Base-by-base conservation (phyloP, 164 flowering plant genomes). In the Vitis rupestris region DNA sequence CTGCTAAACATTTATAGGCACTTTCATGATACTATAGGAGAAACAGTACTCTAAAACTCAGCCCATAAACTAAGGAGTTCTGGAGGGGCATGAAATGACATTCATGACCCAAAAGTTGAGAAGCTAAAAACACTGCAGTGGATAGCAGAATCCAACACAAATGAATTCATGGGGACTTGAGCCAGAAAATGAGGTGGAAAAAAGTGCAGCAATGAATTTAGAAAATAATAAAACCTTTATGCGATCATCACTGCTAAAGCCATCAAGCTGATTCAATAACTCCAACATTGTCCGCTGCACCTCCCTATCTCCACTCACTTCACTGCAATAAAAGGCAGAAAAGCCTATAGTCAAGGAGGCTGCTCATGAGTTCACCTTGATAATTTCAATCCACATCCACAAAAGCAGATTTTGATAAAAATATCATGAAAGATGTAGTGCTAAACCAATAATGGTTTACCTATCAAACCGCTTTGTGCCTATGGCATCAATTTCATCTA, bases 401-500 rank as follows among this genome's bases (percentile, higher is more conserved):
- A 65, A 29, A 31, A 50, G 3, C 11, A 60, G 13, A 57, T 27
- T 63, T 58, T 17, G 10, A 48, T 14, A 13, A 15, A 19, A 71
- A 50, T 8, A 50, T 37, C 44, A 37, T 37, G 44, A 37, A 37
- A 37, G 44, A 37, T 37, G 44, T 37, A 37, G 44, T 59, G n/a
- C 56, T 50, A 19, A 37, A 23, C 27, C 17, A 31, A 60, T 3
- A 59, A 8, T 53, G 17, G 54, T n/a, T 12, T 81, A 92, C 99
- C 99, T 94, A 69, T 94, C 99, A 87, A 94, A 94, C 15, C 98
- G 88, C 80, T 94, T 92, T 17, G 97, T 92, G 12, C 98, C 98
- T 75, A 94, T 94, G 37, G 99, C 99, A 82, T 92, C 97, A 76
- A 90, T 92, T 77, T 91, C 97, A 75, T 91, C 97, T 16, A 91